Percentiles rank a stretch among this genome's conserved stretches.
Evolutionary conservation across 2,329 filamentous ascomycete genomes (phyloP).

Genomic region (Fusarium penzigii): DNA sequence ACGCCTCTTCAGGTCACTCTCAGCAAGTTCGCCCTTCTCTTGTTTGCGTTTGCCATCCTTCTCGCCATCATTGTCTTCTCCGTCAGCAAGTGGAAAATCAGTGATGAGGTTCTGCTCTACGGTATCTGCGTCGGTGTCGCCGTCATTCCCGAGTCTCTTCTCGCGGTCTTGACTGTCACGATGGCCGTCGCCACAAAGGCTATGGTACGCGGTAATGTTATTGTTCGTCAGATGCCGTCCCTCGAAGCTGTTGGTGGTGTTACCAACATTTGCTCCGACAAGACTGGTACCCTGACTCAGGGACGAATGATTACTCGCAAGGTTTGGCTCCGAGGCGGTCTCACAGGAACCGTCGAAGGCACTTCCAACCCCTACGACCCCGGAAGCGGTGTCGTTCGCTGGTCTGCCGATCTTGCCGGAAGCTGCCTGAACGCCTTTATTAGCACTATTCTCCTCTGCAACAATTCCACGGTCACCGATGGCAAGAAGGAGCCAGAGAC

Average conservation of each 20-base stretch:
- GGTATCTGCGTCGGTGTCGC: constrained; percentile 63
- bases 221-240: constrained; percentile 65
- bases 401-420: constrained; percentile 43
- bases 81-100: constrained; percentile 54
- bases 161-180: constrained; percentile 70
- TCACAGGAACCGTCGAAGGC: constrained; percentile 53
- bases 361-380: constrained; percentile 63
- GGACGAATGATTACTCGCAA: constrained; percentile 67
- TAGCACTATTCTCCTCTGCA: constrained; percentile 61
- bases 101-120: constrained; percentile 60
- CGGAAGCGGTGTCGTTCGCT: constrained; percentile 52
- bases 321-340: constrained; percentile 59
- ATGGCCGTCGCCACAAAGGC: constrained; percentile 67
- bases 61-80: constrained; percentile 64
- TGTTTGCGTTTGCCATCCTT: constrained; percentile 71
- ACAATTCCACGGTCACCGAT: constrained; percentile 55
- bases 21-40: constrained; percentile 78
- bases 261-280: constrained; percentile 72
- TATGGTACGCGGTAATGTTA: constrained; percentile 65
- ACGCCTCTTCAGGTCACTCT: constrained; percentile 85
- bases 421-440: constrained; percentile 49
- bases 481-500: constrained; percentile 48
- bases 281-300: constrained; percentile 68
- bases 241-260: constrained; percentile 69
- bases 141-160: constrained; percentile 66